A percentile compares a stretch with the other conserved stretches of the same genome.
Evolutionary conservation across 2,329 filamentous ascomycete species (phyloP).

Genomic region (Macrophomina tecta): DNA sequence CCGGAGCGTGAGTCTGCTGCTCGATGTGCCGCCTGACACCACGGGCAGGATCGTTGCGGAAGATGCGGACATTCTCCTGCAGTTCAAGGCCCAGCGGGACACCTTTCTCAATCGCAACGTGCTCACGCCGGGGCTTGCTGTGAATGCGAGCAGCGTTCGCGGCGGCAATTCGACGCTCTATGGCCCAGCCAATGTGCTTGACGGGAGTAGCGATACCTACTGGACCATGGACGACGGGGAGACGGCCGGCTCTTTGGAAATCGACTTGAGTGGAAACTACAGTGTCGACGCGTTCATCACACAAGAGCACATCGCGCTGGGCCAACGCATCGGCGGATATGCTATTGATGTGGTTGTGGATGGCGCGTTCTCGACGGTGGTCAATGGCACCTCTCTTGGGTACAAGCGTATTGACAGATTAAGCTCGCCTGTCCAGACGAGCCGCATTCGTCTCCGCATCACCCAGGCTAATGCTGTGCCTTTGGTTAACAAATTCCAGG

Average conservation of each 20-base stretch:
- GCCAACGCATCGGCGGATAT: constrained; percentile 32
- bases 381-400: constrained; percentile 33
- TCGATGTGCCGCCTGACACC: constrained; percentile 32
- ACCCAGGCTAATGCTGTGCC: constrained; percentile 32
- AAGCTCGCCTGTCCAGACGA: constrained; percentile 17
- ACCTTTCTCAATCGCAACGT: constrained; percentile 28
- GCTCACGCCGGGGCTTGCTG: background rate
- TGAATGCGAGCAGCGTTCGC: constrained; percentile 30
- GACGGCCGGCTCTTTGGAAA: constrained; percentile 29
- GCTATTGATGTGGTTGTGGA: constrained; percentile 29
- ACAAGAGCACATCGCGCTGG: constrained; percentile 31
- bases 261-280: constrained; percentile 23
- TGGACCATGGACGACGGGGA: constrained; percentile 30
- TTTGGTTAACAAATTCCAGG: constrained; percentile 28
- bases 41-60: constrained; percentile 25
- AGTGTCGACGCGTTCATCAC: constrained; percentile 30
- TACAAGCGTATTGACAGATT: constrained; percentile 31
- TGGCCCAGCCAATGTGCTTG: constrained; percentile 30
- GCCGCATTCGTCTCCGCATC: constrained; percentile 28
- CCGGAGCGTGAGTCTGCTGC: constrained; percentile 29
- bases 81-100: constrained; percentile 30
- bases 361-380: constrained; percentile 22
- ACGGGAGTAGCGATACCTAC: constrained; percentile 26
- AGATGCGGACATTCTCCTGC: constrained; percentile 25
- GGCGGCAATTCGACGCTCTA: constrained; percentile 15